Evolutionary conservation across 768 basidiomycete genomes (phyloP), one percentile per base, ranked within the genome.

Genomic region (Leccinum uliginosum): DNA sequence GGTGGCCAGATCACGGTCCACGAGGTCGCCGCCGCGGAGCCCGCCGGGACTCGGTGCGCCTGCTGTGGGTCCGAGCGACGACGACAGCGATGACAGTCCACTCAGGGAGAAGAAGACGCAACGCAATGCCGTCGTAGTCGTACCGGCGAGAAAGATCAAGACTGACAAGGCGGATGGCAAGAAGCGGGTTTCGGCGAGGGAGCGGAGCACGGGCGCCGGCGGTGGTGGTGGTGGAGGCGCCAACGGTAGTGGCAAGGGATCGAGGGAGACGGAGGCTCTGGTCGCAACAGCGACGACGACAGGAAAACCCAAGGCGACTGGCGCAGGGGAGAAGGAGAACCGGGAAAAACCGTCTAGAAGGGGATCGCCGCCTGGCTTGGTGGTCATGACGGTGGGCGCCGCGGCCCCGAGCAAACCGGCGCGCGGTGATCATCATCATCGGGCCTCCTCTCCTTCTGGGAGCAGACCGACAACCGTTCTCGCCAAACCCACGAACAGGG

Each of bases 21-120:
- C 3, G 53, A 43, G 17, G 73, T 66, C 69, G 9, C 58, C 62
- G 6, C 60, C 65, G 5, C 69, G 61, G 21, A 73, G 65, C 6
- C 17, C 48, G 27, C 15, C 27, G 12, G 19, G 48, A 29, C 56
- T 64, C 38, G 17, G 8, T n/a, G 59, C 59, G 8, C 63, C 57
- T n/a, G 23, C 19, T 10, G n/a, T 54, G 46, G 62, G 15, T 58
- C 27, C 47, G 14, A 57, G 53, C 46, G 19, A 60, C 64, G 78
- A 76, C 61, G 71, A 80, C 4, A 81, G 82, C 49, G 72, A 80
- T 4, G 81, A 82, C 35, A 79, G 75, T n/a, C 83, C 84, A 0
- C 65, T 83, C 46, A 74, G 80, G 56, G 82, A 84, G 57, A 82
- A 76, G 69, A 79, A 74, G 60, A 62, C 73, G 4, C 67, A 68